Evolutionary conservation across 768 basidiomycete species (phyloP).

Genomic region (Albatrellus ellisii): DNA sequence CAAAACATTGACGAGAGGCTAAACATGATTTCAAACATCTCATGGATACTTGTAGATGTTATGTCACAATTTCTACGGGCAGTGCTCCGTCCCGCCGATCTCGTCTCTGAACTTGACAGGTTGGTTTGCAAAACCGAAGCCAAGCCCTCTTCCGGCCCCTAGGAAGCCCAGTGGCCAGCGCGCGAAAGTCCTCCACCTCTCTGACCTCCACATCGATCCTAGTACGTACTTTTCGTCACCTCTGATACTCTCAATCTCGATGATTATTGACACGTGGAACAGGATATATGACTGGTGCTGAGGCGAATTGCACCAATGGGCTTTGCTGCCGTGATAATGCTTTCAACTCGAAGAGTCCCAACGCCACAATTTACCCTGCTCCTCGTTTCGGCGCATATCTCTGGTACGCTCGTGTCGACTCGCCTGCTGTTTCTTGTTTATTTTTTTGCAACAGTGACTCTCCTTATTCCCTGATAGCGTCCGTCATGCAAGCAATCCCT

Average conservation of each 20-base stretch:
- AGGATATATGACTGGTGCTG: constrained; percentile 60
- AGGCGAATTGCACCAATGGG: constrained; percentile 58
- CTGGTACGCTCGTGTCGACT: constrained; percentile 27
- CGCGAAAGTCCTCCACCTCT: constrained; percentile 64
- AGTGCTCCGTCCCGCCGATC: constrained; percentile 46
- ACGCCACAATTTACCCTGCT: constrained; percentile 39
- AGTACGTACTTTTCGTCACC: constrained; percentile 25
- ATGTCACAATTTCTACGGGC: constrained; percentile 43
- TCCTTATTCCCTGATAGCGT: constrained; percentile 43
- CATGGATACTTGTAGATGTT: constrained; percentile 25
- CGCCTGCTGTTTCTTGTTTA: background rate
- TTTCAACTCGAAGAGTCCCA: constrained; percentile 35
- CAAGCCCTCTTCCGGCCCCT: constrained; percentile 44
- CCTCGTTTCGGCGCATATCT: constrained; percentile 54
- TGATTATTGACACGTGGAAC: constrained; percentile 1
- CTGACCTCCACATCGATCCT: constrained; percentile 67
- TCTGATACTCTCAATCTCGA: background rate
- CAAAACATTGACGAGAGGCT: too few species aligned
- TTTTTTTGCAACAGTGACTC: constrained; percentile 31
- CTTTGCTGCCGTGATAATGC: constrained; percentile 51
- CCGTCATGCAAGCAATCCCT: constrained; percentile 57
- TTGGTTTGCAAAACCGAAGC: constrained; percentile 74
- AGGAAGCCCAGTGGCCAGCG: constrained; percentile 50
- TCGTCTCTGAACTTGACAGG: constrained; percentile 45
- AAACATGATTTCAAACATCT: background rate